These are phyloP conservation scores for Heliophila coronopifolia DNA, from an alignment of 441 rosid species.

Conservation along the genomic window DNA sequence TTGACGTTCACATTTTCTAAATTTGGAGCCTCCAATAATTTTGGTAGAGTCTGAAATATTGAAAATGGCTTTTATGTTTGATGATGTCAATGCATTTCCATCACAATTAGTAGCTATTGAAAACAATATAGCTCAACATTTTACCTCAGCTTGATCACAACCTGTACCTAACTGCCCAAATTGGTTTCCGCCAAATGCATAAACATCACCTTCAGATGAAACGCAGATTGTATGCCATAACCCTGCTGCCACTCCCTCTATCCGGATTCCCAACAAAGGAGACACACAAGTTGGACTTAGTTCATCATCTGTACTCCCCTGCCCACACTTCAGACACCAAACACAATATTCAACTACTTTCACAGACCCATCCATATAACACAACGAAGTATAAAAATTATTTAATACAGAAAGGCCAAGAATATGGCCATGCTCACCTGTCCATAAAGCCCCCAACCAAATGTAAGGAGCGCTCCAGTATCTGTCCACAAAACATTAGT, in stretches of 20 bases:
- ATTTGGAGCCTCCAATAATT: constrained; percentile 78
- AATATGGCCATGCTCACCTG: constrained; percentile 54
- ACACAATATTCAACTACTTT: not conserved
- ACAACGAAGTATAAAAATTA: not conserved
- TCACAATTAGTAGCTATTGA: no score
- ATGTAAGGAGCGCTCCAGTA: constrained; percentile 90
- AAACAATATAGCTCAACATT: not conserved
- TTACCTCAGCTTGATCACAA: constrained; percentile 93
- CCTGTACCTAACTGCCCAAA: constrained; percentile 98
- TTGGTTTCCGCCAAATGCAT: constrained; percentile 94
- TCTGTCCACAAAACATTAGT: constrained; percentile 43
- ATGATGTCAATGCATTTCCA: no score
- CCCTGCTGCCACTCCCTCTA: constrained; percentile 78
- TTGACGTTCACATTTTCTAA: constrained; percentile 54
- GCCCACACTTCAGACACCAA: constrained; percentile 62
- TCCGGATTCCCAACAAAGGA: constrained; percentile 69
- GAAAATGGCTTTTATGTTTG: constrained; percentile 20
- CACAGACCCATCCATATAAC: not conserved
- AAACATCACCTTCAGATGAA: constrained; percentile 82
- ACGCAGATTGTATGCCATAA: constrained; percentile 91
- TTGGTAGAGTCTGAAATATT: constrained; percentile 66
- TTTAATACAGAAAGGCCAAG: not conserved
- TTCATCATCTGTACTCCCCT: constrained; percentile 93
- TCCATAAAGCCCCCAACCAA: constrained; percentile 99
- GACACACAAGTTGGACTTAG: constrained; percentile 81